phyloP scores from a whole-genome alignment of 1,284 basidiomycete species.

The Caloboletus inedulis region DNA sequence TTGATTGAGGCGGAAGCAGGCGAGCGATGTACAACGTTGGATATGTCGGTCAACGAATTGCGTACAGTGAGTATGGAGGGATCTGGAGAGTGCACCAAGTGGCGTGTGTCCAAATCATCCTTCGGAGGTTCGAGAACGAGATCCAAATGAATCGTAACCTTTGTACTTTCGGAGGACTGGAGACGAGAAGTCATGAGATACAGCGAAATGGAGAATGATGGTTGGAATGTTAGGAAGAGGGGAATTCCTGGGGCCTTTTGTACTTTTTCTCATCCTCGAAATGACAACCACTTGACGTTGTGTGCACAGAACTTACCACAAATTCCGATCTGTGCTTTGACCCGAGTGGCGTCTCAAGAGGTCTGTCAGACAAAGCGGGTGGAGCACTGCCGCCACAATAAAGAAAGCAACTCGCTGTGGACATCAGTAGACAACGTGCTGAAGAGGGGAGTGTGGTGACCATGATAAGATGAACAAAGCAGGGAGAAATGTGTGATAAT shows the following conservation, averaged over 20 bases:
- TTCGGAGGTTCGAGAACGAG: not conserved
- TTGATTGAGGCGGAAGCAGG: not conserved
- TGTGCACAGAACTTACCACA: constrained; percentile 4
- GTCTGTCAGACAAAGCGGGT: constrained; percentile 22
- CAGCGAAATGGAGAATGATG: not conserved
- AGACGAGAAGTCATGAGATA: constrained; percentile 8
- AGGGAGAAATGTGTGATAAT: not conserved
- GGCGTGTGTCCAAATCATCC: not conserved
- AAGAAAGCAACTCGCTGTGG: constrained; percentile 12
- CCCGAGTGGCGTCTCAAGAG: constrained; percentile 12
- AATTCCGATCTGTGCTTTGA: constrained; percentile 17
- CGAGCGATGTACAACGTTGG: constrained; percentile 1
- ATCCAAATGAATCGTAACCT: not conserved
- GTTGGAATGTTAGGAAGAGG: not conserved
- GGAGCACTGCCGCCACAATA: constrained; percentile 11
- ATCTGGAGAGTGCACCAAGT: constrained; percentile 1
- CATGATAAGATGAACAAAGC: constrained; percentile 26
- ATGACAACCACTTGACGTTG: constrained; percentile 8
- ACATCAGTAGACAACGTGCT: not conserved
- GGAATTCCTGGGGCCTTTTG: constrained; percentile 18
- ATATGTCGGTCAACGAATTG: constrained; percentile 8
- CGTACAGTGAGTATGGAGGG: not conserved
- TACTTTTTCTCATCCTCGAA: constrained; percentile 14
- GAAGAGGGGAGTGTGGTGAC: constrained; percentile 5
- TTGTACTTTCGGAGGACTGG: not conserved